Base-by-base conservation (phyloP, 176 grass and related monocot species). In the Themeda triandra region DNA sequence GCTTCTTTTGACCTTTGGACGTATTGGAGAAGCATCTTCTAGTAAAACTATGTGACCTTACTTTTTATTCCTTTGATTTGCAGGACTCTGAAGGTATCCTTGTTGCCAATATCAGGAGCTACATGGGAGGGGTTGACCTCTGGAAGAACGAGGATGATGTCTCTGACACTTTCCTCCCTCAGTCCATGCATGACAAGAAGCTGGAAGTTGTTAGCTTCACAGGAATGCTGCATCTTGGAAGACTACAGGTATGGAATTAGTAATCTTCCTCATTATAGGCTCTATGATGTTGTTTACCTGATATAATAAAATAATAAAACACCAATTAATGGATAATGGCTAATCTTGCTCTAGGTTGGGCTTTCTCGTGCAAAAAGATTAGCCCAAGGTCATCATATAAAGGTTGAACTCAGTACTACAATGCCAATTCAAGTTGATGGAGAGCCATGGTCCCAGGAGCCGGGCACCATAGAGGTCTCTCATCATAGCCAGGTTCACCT, bases 101-200 rank as follows among this genome's bases (percentile, higher is more conserved):
- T 90, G 89, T 97, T 10, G 92, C 92, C 39, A 97, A 97, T 49
- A 97, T 97, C 49, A 83, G 89, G 72, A 97, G 94, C 62, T 97
- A 97, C 83, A 97, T 97, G 94, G 94, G 94, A 94, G 94, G 94
- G n/a, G 94, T 94, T 82, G 94, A 94, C 80, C 76, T 97, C 37
- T 97, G 92, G 94, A 91, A 97, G 82, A 92, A 92, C n/a, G 89
- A 97, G 32, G 89, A 94, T 82, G 90, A 92, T 86, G 42, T 60
- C 25, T 94, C 79, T 12, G 87, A 94, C 31, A 63, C 45, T 82
- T 94, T 90, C 71, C 82, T 72, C 58, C 87, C 89, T 75, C 92
- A 94, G 46, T 92, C 83, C 46, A 97, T 94, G 94, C 94, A 97
- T 80, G 94, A 97, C 85, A 94, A 85, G 83, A 94, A 88, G 89